Base-by-base conservation (phyloP, 371 early-diverging fungal species). In the Blakeslea trispora region DNA sequence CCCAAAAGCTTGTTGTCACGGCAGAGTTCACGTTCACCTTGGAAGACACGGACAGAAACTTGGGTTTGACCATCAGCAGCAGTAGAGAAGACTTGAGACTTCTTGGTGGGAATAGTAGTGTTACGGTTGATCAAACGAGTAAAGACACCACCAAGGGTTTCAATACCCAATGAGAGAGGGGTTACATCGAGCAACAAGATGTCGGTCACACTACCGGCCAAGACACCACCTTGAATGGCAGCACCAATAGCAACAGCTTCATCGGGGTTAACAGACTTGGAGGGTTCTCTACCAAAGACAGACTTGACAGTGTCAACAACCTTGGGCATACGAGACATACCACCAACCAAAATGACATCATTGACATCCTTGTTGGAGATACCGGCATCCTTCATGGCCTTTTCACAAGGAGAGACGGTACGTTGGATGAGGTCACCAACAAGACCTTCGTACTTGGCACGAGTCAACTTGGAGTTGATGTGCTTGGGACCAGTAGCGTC, bases 201-300 rank as follows among this genome's bases (percentile, higher is more conserved):
- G 72, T 94, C 90, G 45, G 91, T 91, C 56, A 96, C 92, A 53
- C 86, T 58, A 45, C 97, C 97, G 55, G 92, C 83, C 19, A 98
- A 74, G 50, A 97, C 94, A 80, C 95, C 97, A 51, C 93, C 98
- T 63, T 69, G 64, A 63, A 97, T 84, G 42, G 97, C 95, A 49
- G 99, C 99, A 60, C 98, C 98, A 61, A 92, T 86, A 59, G 99
- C 98, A 18, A 97, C 97, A 45, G 96, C 97, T 75, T 96, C 96
- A 67, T 98, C 99, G 28, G 99, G 98, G 83, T 97, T 92, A 64
- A 97, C 92, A 49, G 83, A 77, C 78, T 89, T 91, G 72, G 85
- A 66, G 23, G 97, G 94, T 49, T 93, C 89, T 49, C 83, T 83
- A 42, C 91, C 91, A 71, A 98, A 97, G 58, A 93, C 77, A 15